Evolutionary conservation across 164 flowering plant genomes (phyloP), one percentile per base, ranked within the genome.

Genomic region (Nelumbo lutea): DNA sequence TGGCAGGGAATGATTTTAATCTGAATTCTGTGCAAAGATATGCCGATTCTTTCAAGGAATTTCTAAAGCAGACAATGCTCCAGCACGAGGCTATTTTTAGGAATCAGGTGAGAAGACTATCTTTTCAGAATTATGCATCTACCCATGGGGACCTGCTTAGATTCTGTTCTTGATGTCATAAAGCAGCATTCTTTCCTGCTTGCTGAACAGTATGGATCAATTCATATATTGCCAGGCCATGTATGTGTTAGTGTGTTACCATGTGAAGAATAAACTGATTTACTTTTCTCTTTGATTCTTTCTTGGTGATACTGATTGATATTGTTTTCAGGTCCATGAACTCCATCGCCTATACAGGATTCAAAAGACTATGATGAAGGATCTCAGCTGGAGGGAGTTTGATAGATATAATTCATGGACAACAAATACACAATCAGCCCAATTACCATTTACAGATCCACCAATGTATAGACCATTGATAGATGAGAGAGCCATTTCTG

Each of bases 321-420:
- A 14, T 64, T 52, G 45, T 46, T 40, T 59, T 52, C 67, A 86
- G 90, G 84, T 84, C 41, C 64, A 74, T 69, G 86, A 84, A 71
- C 88, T 82, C 59, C 91, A 85, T 66, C 84, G 80, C 0, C 43
- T 87, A 50, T 80, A 82, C 62, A 39, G 52, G 43, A 60, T 70
- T 4, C 88, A 87, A 45, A 77, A 70, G 77, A 64, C 62, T 3
- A 61, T 84, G 67, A 79, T 78, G 87, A 73, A 77, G 64, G 79
- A 79, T 40, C 69, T 75, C 51, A 70, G 68, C 38, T 68, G 60
- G 70, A 72, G 46, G 69, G 80, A 65, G 61, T 55, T 64, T 51
- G 73, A 70, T 55, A 43, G 66, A 63, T 74, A 46, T 60, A 59
- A 68, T 50, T 62, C 66, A 4, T 68, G 74, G 72, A 68, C 59